Evolutionary conservation across 2,329 filamentous ascomycete species (phyloP), one percentile per base, ranked within the genome.

Genomic region (Colletotrichum brevisporum): DNA sequence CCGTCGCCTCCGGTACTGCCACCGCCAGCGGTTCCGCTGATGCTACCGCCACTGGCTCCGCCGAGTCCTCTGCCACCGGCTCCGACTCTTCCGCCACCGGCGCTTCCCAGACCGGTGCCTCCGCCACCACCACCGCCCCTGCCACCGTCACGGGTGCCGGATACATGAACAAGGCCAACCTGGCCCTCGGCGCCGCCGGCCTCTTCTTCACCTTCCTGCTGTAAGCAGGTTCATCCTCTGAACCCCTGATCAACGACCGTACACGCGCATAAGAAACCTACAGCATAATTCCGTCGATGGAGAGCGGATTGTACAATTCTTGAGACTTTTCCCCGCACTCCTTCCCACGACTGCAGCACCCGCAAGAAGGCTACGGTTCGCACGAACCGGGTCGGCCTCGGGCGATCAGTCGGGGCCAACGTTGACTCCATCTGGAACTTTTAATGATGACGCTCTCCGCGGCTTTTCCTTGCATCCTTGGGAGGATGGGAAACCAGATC

Each of bases 181-280:
- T 72, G 13, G 71, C 65, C 52, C 61, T 72, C 39, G 71, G 71
- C 24, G 65, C 65, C 54, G 65, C 56, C 41, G 71, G 71, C 9
- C 71, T 72, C 31, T 59, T 72, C 69, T 69, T 71, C 65, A 61
- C 71, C 54, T 71, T 66, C 65, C 50, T 72, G 60, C 57, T 72
- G 54, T 71, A 71, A 72, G 63, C 58, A 56, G 67, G 16, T 56
- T 12, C 26, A 50, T 36, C n/a, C 31, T 36, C 36, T 24, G 43
- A 21, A 55, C 24, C 39, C 48, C 47, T 45, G 18, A 56, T 61
- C 54, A 69, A 69, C 45, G 67, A 61, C 45, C 51, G 67, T 56
- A 61, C 56, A 66, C 57, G 66, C 56, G 55, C 45, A 56, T 61
- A 26, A 60, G 64, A 41, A 53, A 69, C 16, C 31, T 31, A 70